Base-by-base conservation (phyloP, 495 filamentous ascomycete species). In the Penicillium parvum region DNA sequence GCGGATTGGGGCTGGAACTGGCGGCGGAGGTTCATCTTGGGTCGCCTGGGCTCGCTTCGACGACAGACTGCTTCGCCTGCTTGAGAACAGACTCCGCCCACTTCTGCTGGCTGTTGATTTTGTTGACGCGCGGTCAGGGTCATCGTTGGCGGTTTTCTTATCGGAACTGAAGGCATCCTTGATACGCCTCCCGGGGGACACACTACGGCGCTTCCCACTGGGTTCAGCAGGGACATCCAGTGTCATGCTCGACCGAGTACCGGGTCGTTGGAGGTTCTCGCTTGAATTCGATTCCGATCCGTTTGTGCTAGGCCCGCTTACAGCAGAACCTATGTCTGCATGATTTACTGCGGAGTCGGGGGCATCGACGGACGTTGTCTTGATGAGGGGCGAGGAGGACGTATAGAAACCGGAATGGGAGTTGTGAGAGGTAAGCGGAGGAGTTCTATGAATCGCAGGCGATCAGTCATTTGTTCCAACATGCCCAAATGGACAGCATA, bases 401-500 rank as follows among this genome's bases (percentile, higher is more conserved):
- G 89, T 91, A 40, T 90, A 72, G 62, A 86, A 85, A 42, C 83
- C 87, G 49, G 82, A 73, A 58, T 92, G 88, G 19, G 87, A 91
- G 26, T 83, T 75, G 63, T 83, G 84, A 20, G 81, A 73, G 29
- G 83, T 81, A 40, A 86, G 75, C 44, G 79, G 85, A 43, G 77
- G 82, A 34, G 73, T 68, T 39, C 77, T 81, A 54, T 21, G 47
- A 16, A 35, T 32, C 33, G 25, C n/a, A 25, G 25, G n/a, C 18
- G n/a, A 19, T 64, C 37, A 66, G 52, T 43, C 52, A 45, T 47
- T 49, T 58, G 26, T 23, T 23, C n/a, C 53, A 39, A 34, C 23
- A 55, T 16, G 33, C 5, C 10, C 33, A 17, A 16, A 35, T 16
- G 26, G 8, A 32, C 33, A 21, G 76, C 82, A 77, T 73, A 88